Percentiles rank a stretch among this genome's conserved stretches.
These are phyloP conservation scores for Tylopilus felleus DNA, from an alignment of 768 basidiomycete species.

Conservation along the genomic window DNA sequence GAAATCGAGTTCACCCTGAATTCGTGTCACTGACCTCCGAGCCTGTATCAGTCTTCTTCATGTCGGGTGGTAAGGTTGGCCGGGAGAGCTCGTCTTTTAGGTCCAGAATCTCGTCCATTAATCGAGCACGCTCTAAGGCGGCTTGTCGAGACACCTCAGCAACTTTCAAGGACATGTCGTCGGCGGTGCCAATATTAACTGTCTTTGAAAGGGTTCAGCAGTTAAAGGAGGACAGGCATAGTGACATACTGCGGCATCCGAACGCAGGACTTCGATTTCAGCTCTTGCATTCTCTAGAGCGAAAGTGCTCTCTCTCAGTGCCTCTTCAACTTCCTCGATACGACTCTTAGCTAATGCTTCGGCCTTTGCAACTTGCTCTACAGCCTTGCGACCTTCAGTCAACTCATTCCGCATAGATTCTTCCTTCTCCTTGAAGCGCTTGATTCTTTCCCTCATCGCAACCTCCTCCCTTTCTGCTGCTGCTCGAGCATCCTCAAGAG, in stretches of 20 bases:
- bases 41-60: constrained; percentile 16
- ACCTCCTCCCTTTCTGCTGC: constrained; percentile 74
- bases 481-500: constrained; percentile 71
- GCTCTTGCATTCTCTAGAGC: constrained; percentile 88
- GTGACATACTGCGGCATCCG: constrained; percentile 68
- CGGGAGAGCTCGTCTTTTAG: constrained; percentile 46
- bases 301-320: constrained; percentile 79
- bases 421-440: constrained; percentile 69
- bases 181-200: constrained; percentile 50
- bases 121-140: constrained; percentile 48
- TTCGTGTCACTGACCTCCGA: constrained; percentile 11
- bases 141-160: constrained; percentile 47
- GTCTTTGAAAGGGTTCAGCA: constrained; percentile 21
- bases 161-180: constrained; percentile 44
- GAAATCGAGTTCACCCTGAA: not conserved
- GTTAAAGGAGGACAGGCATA: not conserved
- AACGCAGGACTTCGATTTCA: constrained; percentile 77
- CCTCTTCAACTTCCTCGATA: constrained; percentile 85
- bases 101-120: constrained; percentile 52
- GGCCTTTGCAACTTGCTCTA: constrained; percentile 58
- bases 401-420: constrained; percentile 71
- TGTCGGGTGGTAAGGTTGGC: constrained; percentile 20
- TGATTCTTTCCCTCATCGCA: constrained; percentile 57
- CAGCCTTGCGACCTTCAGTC: constrained; percentile 57
- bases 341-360: constrained; percentile 61